These are phyloP conservation scores for Acanthochlamys bracteata DNA, from an alignment of 106 monocot genomes.

Conservation along the genomic window DNA sequence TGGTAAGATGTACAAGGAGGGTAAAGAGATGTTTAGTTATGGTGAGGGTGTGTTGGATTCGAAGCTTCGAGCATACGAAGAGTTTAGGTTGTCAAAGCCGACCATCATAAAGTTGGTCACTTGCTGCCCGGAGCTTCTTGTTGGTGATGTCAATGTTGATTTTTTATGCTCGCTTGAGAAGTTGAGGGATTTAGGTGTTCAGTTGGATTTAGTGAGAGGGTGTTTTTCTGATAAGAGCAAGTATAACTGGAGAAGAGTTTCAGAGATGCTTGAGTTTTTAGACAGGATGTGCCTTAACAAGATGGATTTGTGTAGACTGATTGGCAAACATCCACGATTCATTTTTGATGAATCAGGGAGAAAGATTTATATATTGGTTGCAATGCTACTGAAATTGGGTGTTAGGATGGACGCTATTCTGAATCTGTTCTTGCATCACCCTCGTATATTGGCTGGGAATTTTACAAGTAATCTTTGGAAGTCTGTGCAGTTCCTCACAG, in stretches of 20 bases:
- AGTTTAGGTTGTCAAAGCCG: conserved; percentile 39
- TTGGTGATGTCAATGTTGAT: conserved; percentile 37
- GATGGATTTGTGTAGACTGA: conserved; percentile 28
- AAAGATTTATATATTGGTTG: conserved; percentile 66
- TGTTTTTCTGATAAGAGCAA: conserved; percentile 53
- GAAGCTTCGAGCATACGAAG: conserved; percentile 48
- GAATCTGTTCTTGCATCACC: conserved; percentile 47
- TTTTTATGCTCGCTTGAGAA: conserved; percentile 45
- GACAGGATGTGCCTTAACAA: conserved; percentile 36
- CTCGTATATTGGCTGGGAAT: conserved; percentile 48
- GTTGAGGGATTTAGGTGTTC: conserved; percentile 38
- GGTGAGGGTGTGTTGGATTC: conserved; percentile 25
- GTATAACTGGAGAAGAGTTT: conserved; percentile 55
- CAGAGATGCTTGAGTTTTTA: conserved; percentile 48
- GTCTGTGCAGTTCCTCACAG: conserved; percentile 50
- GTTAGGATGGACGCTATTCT: conserved; percentile 34
- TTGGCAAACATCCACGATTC: conserved; percentile 57
- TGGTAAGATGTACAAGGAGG: conserved; percentile 74
- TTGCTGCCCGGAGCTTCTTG: conserved; percentile 60
- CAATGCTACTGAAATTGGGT: conserved; percentile 66
- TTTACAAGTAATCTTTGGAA: conserved; percentile 46
- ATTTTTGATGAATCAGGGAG: conserved; percentile 83
- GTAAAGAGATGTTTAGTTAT: conserved; percentile 46
- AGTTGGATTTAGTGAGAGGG: conserved; percentile 54
- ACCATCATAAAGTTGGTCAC: conserved; percentile 65